Conservation (phyloP, 1,284 basidiomycete genomes). For the Fomitopsis pinicola region DNA sequence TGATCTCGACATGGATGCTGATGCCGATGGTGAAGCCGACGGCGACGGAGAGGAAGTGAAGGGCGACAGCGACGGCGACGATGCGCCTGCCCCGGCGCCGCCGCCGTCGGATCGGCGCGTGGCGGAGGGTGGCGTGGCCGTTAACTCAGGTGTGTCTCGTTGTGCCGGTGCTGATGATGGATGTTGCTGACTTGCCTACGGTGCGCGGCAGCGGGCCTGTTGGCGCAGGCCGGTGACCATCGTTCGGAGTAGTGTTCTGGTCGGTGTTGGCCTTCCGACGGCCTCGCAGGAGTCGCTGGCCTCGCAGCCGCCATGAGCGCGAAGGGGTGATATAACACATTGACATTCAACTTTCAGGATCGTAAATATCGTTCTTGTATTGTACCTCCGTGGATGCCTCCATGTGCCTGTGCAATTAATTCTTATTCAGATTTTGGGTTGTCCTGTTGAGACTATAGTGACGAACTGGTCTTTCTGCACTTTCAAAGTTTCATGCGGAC, state of each 20-base stretch:
- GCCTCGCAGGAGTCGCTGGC: slow-evolving; percentile 51
- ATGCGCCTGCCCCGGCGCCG: not conserved
- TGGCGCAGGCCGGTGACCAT: slow-evolving; percentile 48
- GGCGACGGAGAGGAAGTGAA: slow-evolving; percentile 6
- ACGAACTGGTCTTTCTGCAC: not conserved
- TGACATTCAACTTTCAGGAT: not conserved
- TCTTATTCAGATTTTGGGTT: not conserved
- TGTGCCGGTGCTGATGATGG: not conserved
- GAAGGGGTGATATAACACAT: slow-evolving; percentile 2
- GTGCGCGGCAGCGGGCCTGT: slow-evolving; percentile 44
- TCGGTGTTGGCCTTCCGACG: not conserved
- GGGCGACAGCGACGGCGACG: not conserved
- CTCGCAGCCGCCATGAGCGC: slow-evolving; percentile 50
- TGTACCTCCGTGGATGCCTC: not conserved
- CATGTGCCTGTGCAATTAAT: not conserved
- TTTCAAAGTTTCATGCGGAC: too few relatives aligned
- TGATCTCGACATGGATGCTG: slow-evolving; percentile 7
- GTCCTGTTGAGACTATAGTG: not conserved
- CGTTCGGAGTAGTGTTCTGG: slow-evolving; percentile 1
- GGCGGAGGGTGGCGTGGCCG: slow-evolving; percentile 58
- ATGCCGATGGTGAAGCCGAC: slow-evolving; percentile 12
- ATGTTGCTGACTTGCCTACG: not conserved
- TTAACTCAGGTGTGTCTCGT: slow-evolving; percentile 51
- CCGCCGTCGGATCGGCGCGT: slow-evolving; percentile 42
- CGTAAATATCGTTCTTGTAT: not conserved